These are phyloP conservation scores for Leccinum fibrillosum DNA, from an alignment of 768 basidiomycete genomes.

Conservation along the genomic window DNA sequence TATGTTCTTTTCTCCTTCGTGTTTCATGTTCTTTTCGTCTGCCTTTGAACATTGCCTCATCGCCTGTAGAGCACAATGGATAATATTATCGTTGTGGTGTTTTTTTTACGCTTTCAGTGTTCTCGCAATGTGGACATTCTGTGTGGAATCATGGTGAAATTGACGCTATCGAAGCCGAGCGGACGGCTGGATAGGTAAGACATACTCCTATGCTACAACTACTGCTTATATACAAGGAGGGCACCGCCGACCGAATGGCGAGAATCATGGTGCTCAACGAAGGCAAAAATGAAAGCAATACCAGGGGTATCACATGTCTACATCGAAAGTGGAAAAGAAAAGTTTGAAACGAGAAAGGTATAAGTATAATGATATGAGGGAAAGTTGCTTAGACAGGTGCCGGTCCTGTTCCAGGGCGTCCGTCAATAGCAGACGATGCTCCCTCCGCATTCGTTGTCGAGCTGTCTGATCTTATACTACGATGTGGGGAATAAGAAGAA, in stretches of 20 bases:
- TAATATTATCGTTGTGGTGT: neutral
- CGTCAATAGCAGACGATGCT: constrained; percentile 1
- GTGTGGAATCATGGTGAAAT: neutral
- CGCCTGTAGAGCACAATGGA: neutral
- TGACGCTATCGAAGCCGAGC: neutral
- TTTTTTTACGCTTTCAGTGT: too few relatives aligned
- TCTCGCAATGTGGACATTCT: neutral
- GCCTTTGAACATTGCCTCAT: neutral
- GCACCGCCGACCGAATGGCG: neutral
- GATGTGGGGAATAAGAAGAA: neutral
- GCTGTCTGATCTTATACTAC: constrained; percentile 12
- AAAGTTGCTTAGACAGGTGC: neutral
- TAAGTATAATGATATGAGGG: neutral
- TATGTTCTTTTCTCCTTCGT: neutral
- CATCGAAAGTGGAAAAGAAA: neutral
- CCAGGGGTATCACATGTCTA: too few relatives aligned
- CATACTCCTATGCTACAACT: neutral
- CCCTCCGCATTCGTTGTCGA: constrained; percentile 9
- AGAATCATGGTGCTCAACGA: neutral
- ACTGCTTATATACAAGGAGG: neutral
- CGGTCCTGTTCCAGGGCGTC: neutral
- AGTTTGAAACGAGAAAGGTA: neutral
- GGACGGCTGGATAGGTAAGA: neutral
- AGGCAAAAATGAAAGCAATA: neutral
- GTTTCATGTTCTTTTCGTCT: neutral